A percentile compares a stretch with the other conserved stretches of the same genome.
phyloP scores from a whole-genome alignment of 768 basidiomycete genomes.

The Lactarius evosmus region DNA sequence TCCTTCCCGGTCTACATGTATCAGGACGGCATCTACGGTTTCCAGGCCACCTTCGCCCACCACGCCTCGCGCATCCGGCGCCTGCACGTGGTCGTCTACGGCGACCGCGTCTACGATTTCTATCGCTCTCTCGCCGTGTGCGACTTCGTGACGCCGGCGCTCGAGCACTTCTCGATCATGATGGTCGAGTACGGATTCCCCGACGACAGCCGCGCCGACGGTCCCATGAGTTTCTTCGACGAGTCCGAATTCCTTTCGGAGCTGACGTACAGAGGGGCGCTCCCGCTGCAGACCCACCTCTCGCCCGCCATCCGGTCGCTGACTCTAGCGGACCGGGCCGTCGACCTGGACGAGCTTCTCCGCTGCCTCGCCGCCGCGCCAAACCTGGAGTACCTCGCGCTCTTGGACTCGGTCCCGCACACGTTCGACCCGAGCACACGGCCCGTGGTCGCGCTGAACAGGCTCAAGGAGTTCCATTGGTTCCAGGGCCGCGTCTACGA shows the following conservation, averaged over 20 bases:
- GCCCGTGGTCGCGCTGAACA: not conserved
- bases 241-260: not conserved
- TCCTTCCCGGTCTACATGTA: slow-evolving; percentile 8
- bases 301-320: slow-evolving; percentile 15
- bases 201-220: not conserved
- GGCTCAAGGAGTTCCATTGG: slow-evolving; percentile 13
- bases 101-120: slow-evolving; percentile 17
- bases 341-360: slow-evolving; percentile 16
- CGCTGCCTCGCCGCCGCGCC: slow-evolving; percentile 10
- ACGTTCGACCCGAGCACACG: not conserved
- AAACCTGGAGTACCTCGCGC: slow-evolving; percentile 20
- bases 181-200: slow-evolving; percentile 12
- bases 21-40: not conserved
- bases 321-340: slow-evolving; percentile 5
- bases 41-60: not conserved
- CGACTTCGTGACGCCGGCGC: not conserved
- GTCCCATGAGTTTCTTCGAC: not conserved
- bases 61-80: slow-evolving; percentile 6
- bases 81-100: slow-evolving; percentile 6
- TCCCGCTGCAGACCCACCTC: slow-evolving; percentile 8
- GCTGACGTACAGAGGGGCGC: slow-evolving; percentile 4
- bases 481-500: slow-evolving; percentile 16
- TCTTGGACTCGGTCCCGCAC: slow-evolving; percentile 13
- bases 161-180: slow-evolving; percentile 19
- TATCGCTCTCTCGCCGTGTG: slow-evolving; percentile 2